Conservation (phyloP, 2,329 filamentous ascomycete species). For the Aspergillus caelatus region DNA sequence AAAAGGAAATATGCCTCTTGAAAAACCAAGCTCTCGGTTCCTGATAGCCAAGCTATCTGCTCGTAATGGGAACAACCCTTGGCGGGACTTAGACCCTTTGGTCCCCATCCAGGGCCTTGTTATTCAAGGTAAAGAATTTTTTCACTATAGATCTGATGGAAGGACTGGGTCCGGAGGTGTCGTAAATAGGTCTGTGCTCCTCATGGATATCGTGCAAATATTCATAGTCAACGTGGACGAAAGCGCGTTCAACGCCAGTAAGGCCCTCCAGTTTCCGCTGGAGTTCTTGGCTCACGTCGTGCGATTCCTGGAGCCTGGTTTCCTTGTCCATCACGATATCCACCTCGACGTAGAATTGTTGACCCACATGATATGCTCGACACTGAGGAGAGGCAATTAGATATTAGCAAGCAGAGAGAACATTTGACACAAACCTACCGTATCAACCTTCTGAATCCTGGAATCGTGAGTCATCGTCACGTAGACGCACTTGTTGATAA, state of each 20-base stretch:
- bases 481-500: conserved; percentile 7
- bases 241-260: neutral
- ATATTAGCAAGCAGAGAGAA: neutral
- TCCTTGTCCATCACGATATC: conserved; percentile 6
- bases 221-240: conserved; percentile 6
- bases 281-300: conserved; percentile 3
- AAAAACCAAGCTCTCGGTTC: neutral
- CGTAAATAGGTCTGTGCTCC: conserved; percentile 7
- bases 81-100: neutral
- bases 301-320: conserved; percentile 1
- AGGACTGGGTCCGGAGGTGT: neutral
- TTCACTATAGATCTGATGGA: conserved; percentile 5
- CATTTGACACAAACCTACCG: neutral
- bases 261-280: conserved; percentile 3
- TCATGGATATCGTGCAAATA: conserved; percentile 4
- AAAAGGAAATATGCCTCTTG: neutral
- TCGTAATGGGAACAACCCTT: neutral
- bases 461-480: conserved; percentile 3
- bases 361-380: conserved; percentile 6
- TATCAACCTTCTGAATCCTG: conserved; percentile 6
- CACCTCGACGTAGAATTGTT: conserved; percentile 6
- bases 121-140: neutral
- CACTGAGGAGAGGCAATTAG: neutral
- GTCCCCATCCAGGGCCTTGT: neutral
- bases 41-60: neutral